A percentile compares a stretch with the other conserved stretches of the same genome.
These are phyloP conservation scores for Neurospora tetraspora DNA, from an alignment of 495 filamentous ascomycete species.

Conservation along the genomic window DNA sequence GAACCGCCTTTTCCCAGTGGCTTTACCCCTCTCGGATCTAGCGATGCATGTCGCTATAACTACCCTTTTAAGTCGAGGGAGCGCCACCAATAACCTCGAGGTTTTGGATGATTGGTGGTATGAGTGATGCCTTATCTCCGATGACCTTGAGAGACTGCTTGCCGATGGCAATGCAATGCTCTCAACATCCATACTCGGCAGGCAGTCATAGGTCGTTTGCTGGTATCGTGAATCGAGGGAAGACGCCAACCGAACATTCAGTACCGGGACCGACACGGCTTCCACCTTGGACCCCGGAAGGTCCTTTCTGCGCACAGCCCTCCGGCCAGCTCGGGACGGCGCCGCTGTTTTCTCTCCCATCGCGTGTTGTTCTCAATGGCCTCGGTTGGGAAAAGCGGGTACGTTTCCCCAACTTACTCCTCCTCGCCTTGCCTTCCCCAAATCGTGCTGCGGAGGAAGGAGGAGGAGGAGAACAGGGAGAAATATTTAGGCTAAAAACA, in stretches of 20 bases:
- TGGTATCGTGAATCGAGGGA: neutral
- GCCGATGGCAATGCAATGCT: neutral
- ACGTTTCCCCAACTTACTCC: neutral
- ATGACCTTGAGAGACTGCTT: neutral
- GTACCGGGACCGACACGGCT: neutral
- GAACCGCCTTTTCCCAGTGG: neutral
- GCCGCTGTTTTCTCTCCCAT: neutral
- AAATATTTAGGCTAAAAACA: neutral
- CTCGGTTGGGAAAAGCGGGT: neutral
- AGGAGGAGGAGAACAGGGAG: neutral
- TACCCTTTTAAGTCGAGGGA: neutral
- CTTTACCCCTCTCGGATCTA: neutral
- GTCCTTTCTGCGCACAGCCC: neutral
- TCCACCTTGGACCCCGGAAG: neutral
- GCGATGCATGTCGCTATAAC: neutral
- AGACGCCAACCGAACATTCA: neutral
- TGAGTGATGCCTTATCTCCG: neutral
- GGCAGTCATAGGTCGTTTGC: neutral
- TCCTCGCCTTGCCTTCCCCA: neutral
- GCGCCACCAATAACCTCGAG: neutral
- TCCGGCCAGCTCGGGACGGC: neutral
- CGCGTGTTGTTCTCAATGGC: neutral
- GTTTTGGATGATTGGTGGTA: neutral
- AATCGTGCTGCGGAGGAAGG: neutral
- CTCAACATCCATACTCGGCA: neutral